A percentile compares a stretch with the other conserved stretches of the same genome.
These are phyloP conservation scores for Macadamia integrifolia DNA, from an alignment of 164 flowering plant genomes.

Conservation along the genomic window DNA sequence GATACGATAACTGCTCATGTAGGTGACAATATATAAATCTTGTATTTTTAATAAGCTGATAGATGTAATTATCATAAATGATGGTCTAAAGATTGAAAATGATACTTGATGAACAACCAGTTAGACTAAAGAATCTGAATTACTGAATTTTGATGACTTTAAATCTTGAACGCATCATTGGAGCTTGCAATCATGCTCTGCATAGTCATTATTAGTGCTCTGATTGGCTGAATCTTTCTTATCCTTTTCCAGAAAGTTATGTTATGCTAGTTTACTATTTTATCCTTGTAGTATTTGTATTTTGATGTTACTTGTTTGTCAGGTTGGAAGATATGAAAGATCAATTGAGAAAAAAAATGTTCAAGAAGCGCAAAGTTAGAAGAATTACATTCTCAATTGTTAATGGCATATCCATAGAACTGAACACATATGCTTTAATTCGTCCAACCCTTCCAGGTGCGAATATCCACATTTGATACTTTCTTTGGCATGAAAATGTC, in stretches of 20 bases:
- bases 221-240: too few species aligned
- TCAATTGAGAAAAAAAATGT: conserved; percentile 79
- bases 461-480: background rate
- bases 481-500: background rate
- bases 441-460: conserved; percentile 87
- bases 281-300: background rate
- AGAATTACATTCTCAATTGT: conserved; percentile 57
- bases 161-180: too few species aligned
- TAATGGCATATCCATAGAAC: conserved; percentile 65
- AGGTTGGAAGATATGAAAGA: conserved; percentile 83
- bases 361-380: conserved; percentile 71
- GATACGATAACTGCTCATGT: too few species aligned
- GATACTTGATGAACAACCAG: too few species aligned
- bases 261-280: background rate
- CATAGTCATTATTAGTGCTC: too few species aligned
- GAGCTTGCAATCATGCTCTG: too few species aligned
- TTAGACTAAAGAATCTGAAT: too few species aligned
- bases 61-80: too few species aligned
- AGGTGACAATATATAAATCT: too few species aligned
- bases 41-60: too few species aligned
- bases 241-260: background rate
- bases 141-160: too few species aligned
- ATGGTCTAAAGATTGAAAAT: too few species aligned
- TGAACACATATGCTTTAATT: conserved; percentile 87
- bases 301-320: conserved; percentile 10